These are phyloP conservation scores for Paecilomyces niveus DNA, from an alignment of 2,329 filamentous ascomycete genomes.

Conservation along the genomic window DNA sequence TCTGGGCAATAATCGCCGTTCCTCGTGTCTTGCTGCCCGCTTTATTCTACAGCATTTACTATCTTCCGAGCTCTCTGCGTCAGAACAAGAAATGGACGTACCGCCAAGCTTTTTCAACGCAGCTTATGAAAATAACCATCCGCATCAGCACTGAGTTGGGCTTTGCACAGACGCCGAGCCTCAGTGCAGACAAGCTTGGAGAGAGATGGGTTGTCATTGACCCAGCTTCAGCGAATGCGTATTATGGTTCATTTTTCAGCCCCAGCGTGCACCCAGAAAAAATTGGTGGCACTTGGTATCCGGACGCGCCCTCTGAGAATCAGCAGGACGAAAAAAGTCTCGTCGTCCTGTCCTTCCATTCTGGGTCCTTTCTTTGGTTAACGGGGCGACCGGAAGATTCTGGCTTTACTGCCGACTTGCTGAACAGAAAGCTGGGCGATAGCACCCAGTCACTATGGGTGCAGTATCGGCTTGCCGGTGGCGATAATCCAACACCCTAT, in stretches of 20 bases:
- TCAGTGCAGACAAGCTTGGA: neutral
- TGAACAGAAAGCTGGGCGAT: neutral
- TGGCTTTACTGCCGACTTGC: neutral
- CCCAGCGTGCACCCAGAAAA: neutral
- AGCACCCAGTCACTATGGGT: neutral
- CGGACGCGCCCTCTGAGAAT: neutral
- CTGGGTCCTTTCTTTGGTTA: conserved; percentile 1
- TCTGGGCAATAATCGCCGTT: conserved; percentile 1
- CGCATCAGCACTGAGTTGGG: neutral
- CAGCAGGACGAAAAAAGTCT: neutral
- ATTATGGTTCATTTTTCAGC: neutral
- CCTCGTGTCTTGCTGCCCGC: neutral
- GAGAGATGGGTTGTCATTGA: neutral
- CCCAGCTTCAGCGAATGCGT: neutral
- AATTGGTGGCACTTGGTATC: conserved; percentile 4
- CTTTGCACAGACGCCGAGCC: neutral
- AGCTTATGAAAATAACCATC: neutral
- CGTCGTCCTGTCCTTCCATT: conserved; percentile 3
- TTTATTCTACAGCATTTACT: conserved; percentile 3
- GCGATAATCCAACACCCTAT: conserved; percentile 4
- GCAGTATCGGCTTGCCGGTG: conserved; percentile 1
- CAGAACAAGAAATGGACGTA: conserved; percentile 4
- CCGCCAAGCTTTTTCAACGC: neutral
- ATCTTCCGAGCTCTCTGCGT: neutral
- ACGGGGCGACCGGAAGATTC: neutral